Evolutionary conservation across 768 basidiomycete species (phyloP), one percentile per base, ranked within the genome.

Genomic region (Lanmaoa rubissima): DNA sequence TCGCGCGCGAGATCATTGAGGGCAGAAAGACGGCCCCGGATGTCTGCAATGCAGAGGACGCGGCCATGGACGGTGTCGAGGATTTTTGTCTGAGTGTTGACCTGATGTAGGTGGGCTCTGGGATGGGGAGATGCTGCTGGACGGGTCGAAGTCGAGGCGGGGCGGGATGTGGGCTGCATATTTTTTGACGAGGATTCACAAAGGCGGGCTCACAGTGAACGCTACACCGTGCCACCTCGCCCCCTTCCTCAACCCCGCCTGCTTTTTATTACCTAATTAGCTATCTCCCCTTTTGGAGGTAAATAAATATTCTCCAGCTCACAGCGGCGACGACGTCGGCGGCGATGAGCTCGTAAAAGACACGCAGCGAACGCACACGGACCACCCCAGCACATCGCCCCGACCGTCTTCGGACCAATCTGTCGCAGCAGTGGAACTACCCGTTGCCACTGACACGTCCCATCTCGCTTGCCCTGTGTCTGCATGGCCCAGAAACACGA

Each of bases 41-140:
- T 89, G 75, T 99, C 97, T 39, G 97, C 95, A 60, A 98, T 82
- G 71, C 96, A 98, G 48, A 99, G 85, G 70, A 99, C 87, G 45
- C 95, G 81, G 53, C 91, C 94, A 48, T 88, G 84, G n/a, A 74
- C 70, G 19, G 87, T 82, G 78, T 94, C 90, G 62, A 94, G 81
- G 40, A 92, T 73, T 73, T 85, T 87, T 71, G 87, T 90, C 71
- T 87, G 86, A 13, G 87, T 88, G 69, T 91, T 90, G 55, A 88
- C 82, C 57, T 77, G 75, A 48, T 71, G 72, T 47, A 73, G 61
- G 21, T 74, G 74, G 10, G 73, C 69, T 52, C 75, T 71, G 17
- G 81, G 84, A 43, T 80, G 76, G 39, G 86, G 86, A 34, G 85
- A 86, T 21, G 72, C 75, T 54, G 80, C 75, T 11, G 81, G 82